Evolutionary conservation across 2,329 filamentous ascomycete species (phyloP).

Genomic region (Plectosphaerella sp.): DNA sequence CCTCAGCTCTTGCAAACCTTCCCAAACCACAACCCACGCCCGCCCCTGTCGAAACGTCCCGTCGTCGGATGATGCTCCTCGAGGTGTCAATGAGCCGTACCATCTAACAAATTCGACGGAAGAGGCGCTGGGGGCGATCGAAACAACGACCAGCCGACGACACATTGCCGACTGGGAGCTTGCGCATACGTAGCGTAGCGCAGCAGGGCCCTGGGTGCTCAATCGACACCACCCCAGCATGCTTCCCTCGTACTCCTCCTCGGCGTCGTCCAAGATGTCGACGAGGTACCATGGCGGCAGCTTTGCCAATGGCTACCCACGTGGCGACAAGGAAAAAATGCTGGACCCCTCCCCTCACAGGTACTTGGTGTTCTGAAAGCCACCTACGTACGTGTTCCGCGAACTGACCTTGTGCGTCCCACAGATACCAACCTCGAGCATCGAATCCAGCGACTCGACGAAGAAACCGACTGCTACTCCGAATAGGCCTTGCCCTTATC

Average conservation of each 20-base stretch:
- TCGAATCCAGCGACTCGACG: constrained; percentile 67
- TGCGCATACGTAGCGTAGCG: constrained; percentile 2
- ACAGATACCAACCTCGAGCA: constrained; percentile 80
- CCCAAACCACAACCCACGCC: neutral
- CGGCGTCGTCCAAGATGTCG: constrained; percentile 63
- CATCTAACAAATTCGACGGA: neutral
- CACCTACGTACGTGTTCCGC: constrained; percentile 7
- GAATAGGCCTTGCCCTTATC: constrained; percentile 53
- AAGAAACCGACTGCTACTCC: constrained; percentile 67
- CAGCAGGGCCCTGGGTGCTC: constrained; percentile 1
- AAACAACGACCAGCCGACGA: neutral
- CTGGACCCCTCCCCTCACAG: constrained; percentile 64
- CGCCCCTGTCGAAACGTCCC: neutral
- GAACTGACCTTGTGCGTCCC: constrained; percentile 13
- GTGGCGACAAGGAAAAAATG: constrained; percentile 42
- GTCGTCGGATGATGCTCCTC: neutral
- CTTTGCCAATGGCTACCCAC: constrained; percentile 81
- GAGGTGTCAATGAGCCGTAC: neutral
- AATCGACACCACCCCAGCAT: constrained; percentile 27
- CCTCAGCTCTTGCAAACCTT: neutral
- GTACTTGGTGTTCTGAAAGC: constrained; percentile 38
- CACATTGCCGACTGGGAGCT: neutral
- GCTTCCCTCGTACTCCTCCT: constrained; percentile 56
- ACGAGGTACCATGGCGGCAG: constrained; percentile 73
- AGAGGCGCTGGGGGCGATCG: neutral